Base-by-base conservation (phyloP, 2,329 filamentous ascomycete species). In the Fusarium sp. region DNA sequence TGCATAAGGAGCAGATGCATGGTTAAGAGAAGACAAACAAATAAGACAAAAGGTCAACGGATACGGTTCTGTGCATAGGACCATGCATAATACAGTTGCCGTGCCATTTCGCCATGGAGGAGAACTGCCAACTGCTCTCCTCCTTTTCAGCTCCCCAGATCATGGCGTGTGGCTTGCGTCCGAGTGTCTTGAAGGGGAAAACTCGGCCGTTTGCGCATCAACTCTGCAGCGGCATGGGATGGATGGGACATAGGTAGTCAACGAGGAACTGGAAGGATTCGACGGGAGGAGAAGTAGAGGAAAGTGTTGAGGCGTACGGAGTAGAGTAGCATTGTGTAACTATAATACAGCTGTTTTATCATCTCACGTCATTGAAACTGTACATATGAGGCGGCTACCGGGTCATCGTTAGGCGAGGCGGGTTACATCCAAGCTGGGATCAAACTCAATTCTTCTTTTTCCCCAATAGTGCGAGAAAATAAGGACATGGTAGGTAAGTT, bases 151-250 rank as follows among this genome's bases (percentile, higher is more conserved):
- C 51, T 30, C 48, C 45, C 45, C 30, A 30, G 38, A 38, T 44
- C 36, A 57, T 28, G 36, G 28, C 23, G 43, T 39, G 64, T 67
- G 65, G 65, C 64, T 67, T 68, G 54, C 47, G 49, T 49, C 20
- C 50, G 39, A 26, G 34, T 47, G 40, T 36, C 62, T 56, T 39
- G 62, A 68, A 67, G 51, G 42, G 50, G 62, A 52, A 66, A 66
- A 49, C 46, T 62, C 56, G 56, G 56, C 63, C 56, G 62, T 51
- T 30, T 55, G 28, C 19, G 47, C 57, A 61, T 57, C 28, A 17
- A 61, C 23, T 42, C 40, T 44, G 30, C 48, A 40, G 15, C 34
- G 21, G 28, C 10, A 45, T 15, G 26, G 10, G 26, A 28, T 11
- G n/a, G n/a, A n/a, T n/a, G n/a, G n/a, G n/a, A n/a, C n/a, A n/a